Evolutionary conservation across 306 rosid genomes (phyloP).

Genomic region (Rosa chinensis): DNA sequence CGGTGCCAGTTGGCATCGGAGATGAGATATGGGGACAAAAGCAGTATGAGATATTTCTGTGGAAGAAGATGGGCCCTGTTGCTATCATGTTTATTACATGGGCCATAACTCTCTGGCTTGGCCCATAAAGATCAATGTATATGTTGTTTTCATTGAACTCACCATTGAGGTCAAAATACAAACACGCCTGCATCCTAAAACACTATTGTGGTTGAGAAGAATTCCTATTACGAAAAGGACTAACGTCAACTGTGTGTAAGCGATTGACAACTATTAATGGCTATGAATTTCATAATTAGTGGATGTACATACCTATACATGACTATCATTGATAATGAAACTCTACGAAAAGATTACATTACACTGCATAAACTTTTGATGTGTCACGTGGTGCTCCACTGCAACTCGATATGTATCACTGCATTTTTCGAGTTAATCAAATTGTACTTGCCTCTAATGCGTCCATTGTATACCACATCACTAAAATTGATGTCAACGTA

Average conservation of each 20-base stretch:
- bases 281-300: neutral
- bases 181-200: neutral
- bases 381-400: constrained; percentile 26
- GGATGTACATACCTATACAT: too few species aligned
- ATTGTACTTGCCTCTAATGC: constrained; percentile 28
- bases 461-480: constrained; percentile 32
- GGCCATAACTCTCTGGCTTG: neutral
- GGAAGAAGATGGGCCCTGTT: neutral
- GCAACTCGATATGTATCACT: constrained; percentile 25
- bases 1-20: neutral
- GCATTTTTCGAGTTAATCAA: constrained; percentile 35
- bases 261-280: neutral
- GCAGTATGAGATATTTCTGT: neutral
- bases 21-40: neutral
- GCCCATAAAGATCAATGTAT: neutral
- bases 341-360: neutral
- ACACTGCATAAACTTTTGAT: neutral
- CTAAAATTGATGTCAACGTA: constrained; percentile 27
- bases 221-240: neutral
- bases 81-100: neutral
- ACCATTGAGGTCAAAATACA: neutral
- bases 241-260: too few species aligned
- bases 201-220: neutral
- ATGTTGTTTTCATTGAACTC: too few species aligned
- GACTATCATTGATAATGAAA: neutral